Conservation (phyloP, 2,329 filamentous ascomycete genomes). For the Cercospora sp. region DNA sequence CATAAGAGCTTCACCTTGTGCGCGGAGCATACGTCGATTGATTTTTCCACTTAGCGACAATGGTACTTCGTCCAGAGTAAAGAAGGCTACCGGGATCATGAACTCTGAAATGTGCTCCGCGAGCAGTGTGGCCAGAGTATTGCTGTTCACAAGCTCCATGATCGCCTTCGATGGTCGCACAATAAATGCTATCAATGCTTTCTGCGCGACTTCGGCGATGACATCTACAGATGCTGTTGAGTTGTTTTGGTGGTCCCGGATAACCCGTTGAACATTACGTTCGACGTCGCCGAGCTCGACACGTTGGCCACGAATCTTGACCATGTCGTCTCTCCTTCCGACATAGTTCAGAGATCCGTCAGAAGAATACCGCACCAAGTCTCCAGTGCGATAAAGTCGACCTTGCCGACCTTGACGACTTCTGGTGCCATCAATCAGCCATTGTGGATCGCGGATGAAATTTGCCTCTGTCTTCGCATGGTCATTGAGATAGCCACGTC, state of each 20-base stretch:
- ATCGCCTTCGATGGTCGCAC: conserved; percentile 2
- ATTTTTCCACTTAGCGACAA: conserved; percentile 49
- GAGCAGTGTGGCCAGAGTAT: background rate
- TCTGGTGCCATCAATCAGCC: background rate
- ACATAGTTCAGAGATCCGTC: conserved; percentile 51
- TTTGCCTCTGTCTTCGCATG: conserved; percentile 28
- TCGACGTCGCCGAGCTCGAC: conserved; percentile 75
- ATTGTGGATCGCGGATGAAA: conserved; percentile 33
- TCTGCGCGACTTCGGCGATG: background rate
- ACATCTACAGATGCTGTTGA: background rate
- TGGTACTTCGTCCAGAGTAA: conserved; percentile 50
- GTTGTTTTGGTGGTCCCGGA: conserved; percentile 1
- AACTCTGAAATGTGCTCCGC: conserved; percentile 33
- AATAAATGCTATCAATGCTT: conserved; percentile 2
- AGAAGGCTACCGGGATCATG: conserved; percentile 48
- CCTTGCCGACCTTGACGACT: conserved; percentile 33
- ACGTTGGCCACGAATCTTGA: conserved; percentile 75
- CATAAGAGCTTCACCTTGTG: background rate
- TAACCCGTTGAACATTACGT: background rate
- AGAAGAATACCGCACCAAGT: conserved; percentile 41
- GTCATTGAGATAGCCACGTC: conserved; percentile 45
- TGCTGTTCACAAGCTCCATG: conserved; percentile 9
- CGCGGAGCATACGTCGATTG: conserved; percentile 1
- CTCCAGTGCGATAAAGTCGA: conserved; percentile 31
- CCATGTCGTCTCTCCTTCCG: conserved; percentile 71